Evolutionary conservation across 768 basidiomycete genomes (phyloP).

Genomic region (Pholiota microspora): DNA sequence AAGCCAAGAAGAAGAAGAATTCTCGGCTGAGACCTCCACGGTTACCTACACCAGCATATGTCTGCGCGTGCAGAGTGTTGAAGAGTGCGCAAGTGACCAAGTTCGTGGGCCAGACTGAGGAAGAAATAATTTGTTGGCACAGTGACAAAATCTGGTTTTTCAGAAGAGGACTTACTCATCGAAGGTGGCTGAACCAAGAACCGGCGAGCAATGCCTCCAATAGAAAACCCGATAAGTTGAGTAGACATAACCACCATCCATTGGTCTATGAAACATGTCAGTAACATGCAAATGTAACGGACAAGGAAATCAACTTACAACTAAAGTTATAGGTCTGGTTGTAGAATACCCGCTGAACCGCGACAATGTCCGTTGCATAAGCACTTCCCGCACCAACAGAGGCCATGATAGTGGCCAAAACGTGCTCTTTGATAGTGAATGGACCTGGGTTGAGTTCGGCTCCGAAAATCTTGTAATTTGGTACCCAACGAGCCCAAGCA

Average conservation of each 20-base stretch:
- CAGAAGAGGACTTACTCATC: constrained; percentile 50
- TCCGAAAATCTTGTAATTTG: constrained; percentile 52
- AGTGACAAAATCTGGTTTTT: too few species aligned
- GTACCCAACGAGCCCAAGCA: constrained; percentile 53
- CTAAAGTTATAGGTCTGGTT: constrained; percentile 58
- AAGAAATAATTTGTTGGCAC: constrained; percentile 25
- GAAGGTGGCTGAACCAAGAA: constrained; percentile 75
- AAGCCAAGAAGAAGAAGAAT: constrained; percentile 71
- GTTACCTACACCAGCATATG: constrained; percentile 63
- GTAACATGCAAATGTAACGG: not conserved
- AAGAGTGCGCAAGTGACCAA: constrained; percentile 74
- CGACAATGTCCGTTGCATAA: constrained; percentile 75
- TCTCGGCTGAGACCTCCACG: constrained; percentile 71
- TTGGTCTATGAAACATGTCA: constrained; percentile 48
- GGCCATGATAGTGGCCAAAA: constrained; percentile 54
- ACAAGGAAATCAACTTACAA: constrained; percentile 40
- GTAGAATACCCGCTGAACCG: constrained; percentile 76
- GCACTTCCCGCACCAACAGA: constrained; percentile 46
- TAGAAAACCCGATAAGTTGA: constrained; percentile 80
- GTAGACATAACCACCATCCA: constrained; percentile 79
- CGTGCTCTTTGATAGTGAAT: constrained; percentile 76
- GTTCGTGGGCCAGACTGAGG: constrained; percentile 74
- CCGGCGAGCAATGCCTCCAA: constrained; percentile 68
- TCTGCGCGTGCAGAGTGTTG: constrained; percentile 78
- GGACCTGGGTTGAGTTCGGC: constrained; percentile 61